These are phyloP conservation scores for Mycosarcoma mackinlayi DNA, from an alignment of 1,284 basidiomycete species.

Conservation along the genomic window DNA sequence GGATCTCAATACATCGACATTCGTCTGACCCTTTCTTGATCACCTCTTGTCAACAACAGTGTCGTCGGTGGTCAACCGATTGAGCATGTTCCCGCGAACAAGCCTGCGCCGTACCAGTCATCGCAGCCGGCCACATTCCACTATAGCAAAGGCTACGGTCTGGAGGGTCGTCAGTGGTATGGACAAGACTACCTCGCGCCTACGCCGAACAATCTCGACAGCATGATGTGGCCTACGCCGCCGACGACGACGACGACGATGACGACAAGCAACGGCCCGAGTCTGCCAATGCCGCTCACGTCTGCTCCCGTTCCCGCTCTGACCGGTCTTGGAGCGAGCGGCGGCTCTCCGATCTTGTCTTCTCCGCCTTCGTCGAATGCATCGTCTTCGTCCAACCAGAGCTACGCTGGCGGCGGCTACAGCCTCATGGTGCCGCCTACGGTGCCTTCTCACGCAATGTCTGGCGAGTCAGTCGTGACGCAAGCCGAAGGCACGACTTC, in stretches of 20 bases:
- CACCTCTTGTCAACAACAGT: neutral
- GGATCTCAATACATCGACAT: neutral
- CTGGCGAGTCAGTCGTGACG: neutral
- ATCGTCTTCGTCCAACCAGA: constrained; percentile 27
- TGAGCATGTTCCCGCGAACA: constrained; percentile 18
- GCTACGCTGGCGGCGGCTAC: constrained; percentile 5
- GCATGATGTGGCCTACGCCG: constrained; percentile 35
- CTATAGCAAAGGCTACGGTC: constrained; percentile 24
- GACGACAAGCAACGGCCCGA: too few relatives aligned
- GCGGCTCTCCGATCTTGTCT: constrained; percentile 26
- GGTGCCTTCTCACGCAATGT: constrained; percentile 21
- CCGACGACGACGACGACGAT: too few relatives aligned
- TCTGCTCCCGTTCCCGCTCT: too few relatives aligned
- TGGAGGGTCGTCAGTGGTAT: constrained; percentile 19
- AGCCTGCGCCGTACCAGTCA: neutral
- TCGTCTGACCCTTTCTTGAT: neutral
- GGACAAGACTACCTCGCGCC: constrained; percentile 6
- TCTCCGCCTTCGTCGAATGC: constrained; percentile 38
- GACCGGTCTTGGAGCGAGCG: constrained; percentile 7
- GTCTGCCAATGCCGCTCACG: constrained; percentile 1
- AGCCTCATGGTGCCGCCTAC: constrained; percentile 34
- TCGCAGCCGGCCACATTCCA: constrained; percentile 17
- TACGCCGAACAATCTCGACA: neutral
- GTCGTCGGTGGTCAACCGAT: constrained; percentile 25
- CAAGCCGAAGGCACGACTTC: constrained; percentile 1